A percentile compares a stretch with the other conserved stretches of the same genome.
Evolutionary conservation across 305 asterid species (phyloP).

Genomic region (Salvia sclarea): DNA sequence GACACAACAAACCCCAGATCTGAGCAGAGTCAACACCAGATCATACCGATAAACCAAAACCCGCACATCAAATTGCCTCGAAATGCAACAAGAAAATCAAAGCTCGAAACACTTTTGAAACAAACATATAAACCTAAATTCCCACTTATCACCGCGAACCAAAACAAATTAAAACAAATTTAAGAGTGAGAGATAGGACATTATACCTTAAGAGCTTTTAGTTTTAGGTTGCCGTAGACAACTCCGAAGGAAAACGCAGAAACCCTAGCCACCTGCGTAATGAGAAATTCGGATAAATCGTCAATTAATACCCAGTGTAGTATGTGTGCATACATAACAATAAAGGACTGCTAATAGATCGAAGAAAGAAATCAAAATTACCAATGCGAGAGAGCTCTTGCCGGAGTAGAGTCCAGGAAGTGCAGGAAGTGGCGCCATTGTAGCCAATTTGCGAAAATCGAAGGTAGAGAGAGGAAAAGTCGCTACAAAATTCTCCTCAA

Average conservation of each 20-base stretch:
- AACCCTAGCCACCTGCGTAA: constrained; percentile 75
- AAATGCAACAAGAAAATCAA: constrained; percentile 6
- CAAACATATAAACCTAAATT: neutral
- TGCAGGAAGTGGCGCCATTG: constrained; percentile 73
- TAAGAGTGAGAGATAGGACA: neutral
- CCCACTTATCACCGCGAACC: constrained; percentile 4
- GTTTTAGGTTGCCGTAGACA: constrained; percentile 68
- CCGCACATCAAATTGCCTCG: neutral
- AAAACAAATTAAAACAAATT: neutral
- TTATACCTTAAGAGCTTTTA: constrained; percentile 69
- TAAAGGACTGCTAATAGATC: constrained; percentile 8
- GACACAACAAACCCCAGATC: constrained; percentile 5
- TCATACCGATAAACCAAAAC: constrained; percentile 7
- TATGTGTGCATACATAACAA: neutral
- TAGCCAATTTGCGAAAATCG: constrained; percentile 5
- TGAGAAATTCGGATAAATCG: constrained; percentile 14
- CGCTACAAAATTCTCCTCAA: neutral
- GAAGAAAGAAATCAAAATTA: constrained; percentile 26
- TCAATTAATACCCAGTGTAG: neutral
- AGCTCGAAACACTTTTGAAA: neutral
- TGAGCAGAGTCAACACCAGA: neutral
- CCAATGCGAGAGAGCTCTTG: constrained; percentile 74
- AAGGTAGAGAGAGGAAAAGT: neutral
- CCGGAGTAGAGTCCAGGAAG: constrained; percentile 79
- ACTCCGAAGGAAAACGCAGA: constrained; percentile 72